Evolutionary conservation across 2,329 filamentous ascomycete genomes (phyloP).

Genomic region (Colletotrichum zoysiae): DNA sequence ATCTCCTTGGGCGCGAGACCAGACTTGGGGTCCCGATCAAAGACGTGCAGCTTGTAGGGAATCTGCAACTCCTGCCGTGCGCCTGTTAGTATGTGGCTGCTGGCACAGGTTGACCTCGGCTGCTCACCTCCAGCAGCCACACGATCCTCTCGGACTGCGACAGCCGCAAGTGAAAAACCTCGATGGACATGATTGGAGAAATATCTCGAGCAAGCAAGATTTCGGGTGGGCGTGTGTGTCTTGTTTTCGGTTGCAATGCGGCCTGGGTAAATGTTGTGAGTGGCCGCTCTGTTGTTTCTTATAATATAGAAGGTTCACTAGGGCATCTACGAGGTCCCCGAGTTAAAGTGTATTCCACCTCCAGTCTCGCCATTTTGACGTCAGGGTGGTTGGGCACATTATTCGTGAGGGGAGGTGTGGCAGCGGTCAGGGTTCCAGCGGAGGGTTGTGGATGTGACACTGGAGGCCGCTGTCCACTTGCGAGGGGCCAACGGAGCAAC

Average conservation of each 20-base stretch:
- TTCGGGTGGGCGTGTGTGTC: background rate
- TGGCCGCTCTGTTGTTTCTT: background rate
- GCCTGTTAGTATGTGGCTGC: background rate
- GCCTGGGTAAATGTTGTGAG: background rate
- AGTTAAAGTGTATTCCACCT: background rate
- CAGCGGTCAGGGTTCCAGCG: background rate
- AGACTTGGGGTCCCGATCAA: conserved; percentile 29
- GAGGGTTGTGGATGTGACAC: background rate
- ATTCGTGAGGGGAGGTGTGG: background rate
- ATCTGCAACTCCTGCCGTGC: conserved; percentile 36
- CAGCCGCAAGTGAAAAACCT: conserved; percentile 42
- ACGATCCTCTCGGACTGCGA: conserved; percentile 43
- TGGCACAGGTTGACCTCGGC: too few relatives aligned
- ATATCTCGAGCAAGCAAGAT: too few relatives aligned
- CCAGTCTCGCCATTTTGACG: conserved; percentile 32
- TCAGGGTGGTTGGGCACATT: conserved; percentile 24
- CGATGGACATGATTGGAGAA: conserved; percentile 37
- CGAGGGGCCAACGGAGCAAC: conserved; percentile 14
- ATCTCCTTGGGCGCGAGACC: conserved; percentile 31
- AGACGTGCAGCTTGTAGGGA: conserved; percentile 38
- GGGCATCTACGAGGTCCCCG: background rate
- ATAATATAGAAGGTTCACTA: conserved; percentile 3
- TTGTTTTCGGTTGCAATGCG: background rate
- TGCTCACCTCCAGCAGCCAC: conserved; percentile 40
- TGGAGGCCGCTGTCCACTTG: background rate